Evolutionary conservation across 2,329 filamentous ascomycete species (phyloP).

Genomic region (Talaromyces funiculosus): DNA sequence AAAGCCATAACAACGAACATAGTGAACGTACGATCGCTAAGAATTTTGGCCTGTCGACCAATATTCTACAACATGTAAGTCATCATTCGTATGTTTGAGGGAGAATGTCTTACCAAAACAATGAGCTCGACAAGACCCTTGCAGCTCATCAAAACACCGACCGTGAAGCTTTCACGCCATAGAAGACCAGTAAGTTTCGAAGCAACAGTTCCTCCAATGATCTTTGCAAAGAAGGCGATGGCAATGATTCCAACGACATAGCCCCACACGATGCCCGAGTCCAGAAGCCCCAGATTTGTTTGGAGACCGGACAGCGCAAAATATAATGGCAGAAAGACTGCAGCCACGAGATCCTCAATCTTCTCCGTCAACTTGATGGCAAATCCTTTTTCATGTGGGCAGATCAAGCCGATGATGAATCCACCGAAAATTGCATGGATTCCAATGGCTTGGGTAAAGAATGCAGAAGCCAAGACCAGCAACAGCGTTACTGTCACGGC

Average conservation of each 20-base stretch:
- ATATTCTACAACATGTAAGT: constrained; percentile 53
- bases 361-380: constrained; percentile 89
- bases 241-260: constrained; percentile 80
- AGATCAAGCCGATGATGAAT: constrained; percentile 83
- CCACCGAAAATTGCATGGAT: constrained; percentile 93
- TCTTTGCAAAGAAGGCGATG: constrained; percentile 79
- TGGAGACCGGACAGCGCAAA: constrained; percentile 87
- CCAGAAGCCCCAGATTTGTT: constrained; percentile 77
- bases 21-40: constrained; percentile 77
- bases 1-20: constrained; percentile 95
- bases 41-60: constrained; percentile 73
- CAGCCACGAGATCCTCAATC: constrained; percentile 82
- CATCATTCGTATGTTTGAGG: constrained; percentile 1
- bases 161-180: constrained; percentile 84
- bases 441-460: constrained; percentile 86
- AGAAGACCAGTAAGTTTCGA: constrained; percentile 70
- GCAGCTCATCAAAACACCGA: constrained; percentile 91
- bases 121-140: constrained; percentile 94
- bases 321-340: constrained; percentile 82
- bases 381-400: constrained; percentile 83
- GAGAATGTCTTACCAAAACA: constrained; percentile 61
- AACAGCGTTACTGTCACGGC: constrained; percentile 79
- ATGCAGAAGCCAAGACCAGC: constrained; percentile 70
- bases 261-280: constrained; percentile 77
- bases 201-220: constrained; percentile 73